Conservation (phyloP, 805 yeast species). For the Teunomyces barrocoloradensis region DNA sequence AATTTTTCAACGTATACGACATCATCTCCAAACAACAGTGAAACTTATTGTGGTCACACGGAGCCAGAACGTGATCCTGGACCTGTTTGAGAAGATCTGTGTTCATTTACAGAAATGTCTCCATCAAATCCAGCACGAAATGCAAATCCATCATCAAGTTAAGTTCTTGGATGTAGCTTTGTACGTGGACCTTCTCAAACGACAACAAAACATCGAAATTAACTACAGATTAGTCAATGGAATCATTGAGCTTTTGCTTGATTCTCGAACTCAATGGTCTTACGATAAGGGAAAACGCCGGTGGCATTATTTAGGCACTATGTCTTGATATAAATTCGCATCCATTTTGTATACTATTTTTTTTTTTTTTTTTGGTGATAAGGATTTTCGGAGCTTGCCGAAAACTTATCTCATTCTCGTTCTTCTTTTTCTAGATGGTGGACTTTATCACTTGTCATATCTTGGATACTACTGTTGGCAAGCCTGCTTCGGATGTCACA, state of each 20-base stretch:
- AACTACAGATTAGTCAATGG: slow-evolving; percentile 22
- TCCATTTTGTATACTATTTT: not conserved
- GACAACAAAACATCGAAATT: slow-evolving; percentile 3
- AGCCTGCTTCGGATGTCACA: slow-evolving; percentile 75
- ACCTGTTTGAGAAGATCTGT: slow-evolving; percentile 10
- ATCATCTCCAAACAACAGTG: slow-evolving; percentile 18
- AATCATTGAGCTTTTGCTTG: slow-evolving; percentile 22
- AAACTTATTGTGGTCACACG: slow-evolving; percentile 24
- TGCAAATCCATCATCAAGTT: not conserved
- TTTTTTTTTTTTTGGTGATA: not conserved
- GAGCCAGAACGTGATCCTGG: slow-evolving; percentile 17
- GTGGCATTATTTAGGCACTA: slow-evolving; percentile 7
- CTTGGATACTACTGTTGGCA: slow-evolving; percentile 78
- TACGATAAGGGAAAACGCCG: slow-evolving; percentile 15
- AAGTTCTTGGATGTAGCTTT: slow-evolving; percentile 6
- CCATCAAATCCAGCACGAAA: not conserved
- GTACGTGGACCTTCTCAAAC: not conserved
- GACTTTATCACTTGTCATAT: slow-evolving; percentile 85
- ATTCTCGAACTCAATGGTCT: slow-evolving; percentile 21
- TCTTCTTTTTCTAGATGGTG: slow-evolving; percentile 13
- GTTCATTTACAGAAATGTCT: slow-evolving; percentile 11
- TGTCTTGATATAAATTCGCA: not conserved
- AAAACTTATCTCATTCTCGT: not conserved
- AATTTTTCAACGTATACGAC: slow-evolving; percentile 27
- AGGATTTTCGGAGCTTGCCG: slow-evolving; percentile 6